phyloP scores from a whole-genome alignment of 768 basidiomycete species.

The Boletus tomentosulus region DNA sequence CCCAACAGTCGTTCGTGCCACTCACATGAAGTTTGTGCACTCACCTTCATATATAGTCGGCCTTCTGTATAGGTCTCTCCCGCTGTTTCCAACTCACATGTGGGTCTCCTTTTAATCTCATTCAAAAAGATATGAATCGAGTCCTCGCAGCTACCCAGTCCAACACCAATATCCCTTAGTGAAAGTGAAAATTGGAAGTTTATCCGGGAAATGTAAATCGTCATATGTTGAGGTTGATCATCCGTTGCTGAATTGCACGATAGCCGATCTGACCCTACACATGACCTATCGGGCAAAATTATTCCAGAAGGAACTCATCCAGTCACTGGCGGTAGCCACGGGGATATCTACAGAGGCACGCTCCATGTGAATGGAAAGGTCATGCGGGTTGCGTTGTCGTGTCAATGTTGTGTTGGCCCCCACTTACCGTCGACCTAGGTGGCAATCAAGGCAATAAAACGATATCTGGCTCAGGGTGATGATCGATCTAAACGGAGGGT shows the following conservation, averaged over 20 bases:
- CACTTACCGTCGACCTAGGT: conserved; percentile 11
- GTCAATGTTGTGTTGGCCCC: neutral
- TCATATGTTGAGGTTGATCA: neutral
- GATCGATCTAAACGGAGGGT: conserved; percentile 17
- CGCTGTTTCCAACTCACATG: no score
- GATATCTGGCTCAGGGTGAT: conserved; percentile 12
- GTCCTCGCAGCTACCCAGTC: conserved; percentile 1
- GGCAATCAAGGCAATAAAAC: conserved; percentile 24
- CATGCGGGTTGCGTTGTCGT: conserved; percentile 6
- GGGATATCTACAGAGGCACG: conserved; percentile 18
- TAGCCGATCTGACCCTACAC: conserved; percentile 9
- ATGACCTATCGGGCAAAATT: conserved; percentile 16
- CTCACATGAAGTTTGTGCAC: neutral
- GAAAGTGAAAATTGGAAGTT: conserved; percentile 5
- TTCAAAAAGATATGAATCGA: neutral
- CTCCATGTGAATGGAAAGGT: conserved; percentile 10
- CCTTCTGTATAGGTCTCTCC: no score
- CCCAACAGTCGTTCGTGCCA: neutral
- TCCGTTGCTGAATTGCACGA: neutral
- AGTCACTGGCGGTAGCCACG: conserved; percentile 18
- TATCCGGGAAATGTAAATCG: conserved; percentile 12
- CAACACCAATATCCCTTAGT: neutral
- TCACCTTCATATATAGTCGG: no score
- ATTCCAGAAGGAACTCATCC: conserved; percentile 6
- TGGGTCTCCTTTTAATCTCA: no score